A percentile compares a stretch with the other conserved stretches of the same genome.
Evolutionary conservation across 345 rosid genomes (phyloP).

Genomic region (Boechera divaricarpa): DNA sequence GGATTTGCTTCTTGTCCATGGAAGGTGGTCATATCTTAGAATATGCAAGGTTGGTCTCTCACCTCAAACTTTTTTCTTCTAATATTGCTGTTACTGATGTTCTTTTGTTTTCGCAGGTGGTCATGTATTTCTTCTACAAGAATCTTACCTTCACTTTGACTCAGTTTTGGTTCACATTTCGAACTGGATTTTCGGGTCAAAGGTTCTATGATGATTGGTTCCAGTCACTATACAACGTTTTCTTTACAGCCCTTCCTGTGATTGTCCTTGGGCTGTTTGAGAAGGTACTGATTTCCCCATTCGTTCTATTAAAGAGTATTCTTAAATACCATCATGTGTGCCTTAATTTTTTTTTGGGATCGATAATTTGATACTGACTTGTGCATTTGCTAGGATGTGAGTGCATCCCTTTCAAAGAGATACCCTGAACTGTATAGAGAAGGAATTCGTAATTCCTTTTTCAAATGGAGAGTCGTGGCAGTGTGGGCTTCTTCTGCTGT

Average conservation of each 20-base stretch:
- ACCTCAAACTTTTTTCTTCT: too few relatives aligned
- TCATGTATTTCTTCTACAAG: constrained; percentile 95
- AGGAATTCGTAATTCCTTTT: constrained; percentile 80
- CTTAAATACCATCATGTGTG: too few relatives aligned
- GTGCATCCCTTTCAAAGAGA: constrained; percentile 91
- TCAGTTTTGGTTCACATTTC: constrained; percentile 99
- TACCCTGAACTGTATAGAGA: constrained; percentile 93
- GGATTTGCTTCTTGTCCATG: constrained; percentile 95
- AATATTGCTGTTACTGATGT: too few relatives aligned
- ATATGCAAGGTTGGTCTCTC: constrained; percentile 79
- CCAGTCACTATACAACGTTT: constrained; percentile 89
- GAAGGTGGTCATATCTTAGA: constrained; percentile 96
- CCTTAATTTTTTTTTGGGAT: neutral
- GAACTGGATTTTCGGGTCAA: constrained; percentile 97
- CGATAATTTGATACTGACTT: too few relatives aligned
- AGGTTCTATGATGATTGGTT: constrained; percentile 99
- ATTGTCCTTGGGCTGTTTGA: constrained; percentile 93
- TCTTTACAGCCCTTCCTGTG: constrained; percentile 92
- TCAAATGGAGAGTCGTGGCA: constrained; percentile 88
- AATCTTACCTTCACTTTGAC: constrained; percentile 95
- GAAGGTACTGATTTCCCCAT: constrained; percentile 54
- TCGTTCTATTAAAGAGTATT: neutral
- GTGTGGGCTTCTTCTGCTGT: constrained; percentile 87
- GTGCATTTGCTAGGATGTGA: constrained; percentile 71
- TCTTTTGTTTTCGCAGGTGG: constrained; percentile 69